Base-by-base conservation (phyloP, 106 monocot species). In the Alisma plantagoaquatica region DNA sequence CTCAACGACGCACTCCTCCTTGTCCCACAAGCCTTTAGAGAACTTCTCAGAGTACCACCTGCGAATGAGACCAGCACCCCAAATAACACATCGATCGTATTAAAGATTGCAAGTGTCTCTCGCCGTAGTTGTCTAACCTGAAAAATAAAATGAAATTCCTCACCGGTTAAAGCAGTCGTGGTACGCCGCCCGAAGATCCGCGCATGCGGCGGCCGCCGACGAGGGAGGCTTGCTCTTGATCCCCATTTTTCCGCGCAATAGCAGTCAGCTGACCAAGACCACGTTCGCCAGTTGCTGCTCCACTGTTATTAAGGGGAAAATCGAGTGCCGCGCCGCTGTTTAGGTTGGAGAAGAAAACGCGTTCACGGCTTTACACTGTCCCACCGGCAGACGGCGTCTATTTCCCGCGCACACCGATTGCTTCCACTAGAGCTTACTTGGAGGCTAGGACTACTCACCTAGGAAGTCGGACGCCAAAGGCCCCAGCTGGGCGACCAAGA, bases 31-130 rank as follows among this genome's bases (percentile, higher is more conserved):
- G 16, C 87, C 87, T 60, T 87, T 93, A 16, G 83, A 74, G 70
- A 93, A 93, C 75, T 83, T 93, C 47, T 93, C 93, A 60, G 87
- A 69, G 57, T 87, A 93, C 87, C 93, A 93, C 59, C 93, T 91
- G 60, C 53, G 22, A 25, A 38, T 38, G 9, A 6, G 6, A 18
- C 35, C 18, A n/a, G 12, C 9, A 43, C 22, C 41, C 21, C 33
- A 45, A 17, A 46, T 20, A 17, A 49, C n/a, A n/a, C 33, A 3
- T 8, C 20, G 48, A 43, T 12, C 0, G n/a, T 20, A 12, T 24
- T 38, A 38, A 38, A 38, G n/a, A n/a, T n/a, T n/a, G 11, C 27
- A 16, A 53, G 14, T 2, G 17, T n/a, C n/a, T n/a, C n/a, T 26
- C 2, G 20, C 5, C 50, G 10, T 10, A 0, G 10, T 15, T 25